A percentile compares a stretch with the other conserved stretches of the same genome.
phyloP scores from a whole-genome alignment of 495 filamentous ascomycete species.

The Neurospora sp. region DNA sequence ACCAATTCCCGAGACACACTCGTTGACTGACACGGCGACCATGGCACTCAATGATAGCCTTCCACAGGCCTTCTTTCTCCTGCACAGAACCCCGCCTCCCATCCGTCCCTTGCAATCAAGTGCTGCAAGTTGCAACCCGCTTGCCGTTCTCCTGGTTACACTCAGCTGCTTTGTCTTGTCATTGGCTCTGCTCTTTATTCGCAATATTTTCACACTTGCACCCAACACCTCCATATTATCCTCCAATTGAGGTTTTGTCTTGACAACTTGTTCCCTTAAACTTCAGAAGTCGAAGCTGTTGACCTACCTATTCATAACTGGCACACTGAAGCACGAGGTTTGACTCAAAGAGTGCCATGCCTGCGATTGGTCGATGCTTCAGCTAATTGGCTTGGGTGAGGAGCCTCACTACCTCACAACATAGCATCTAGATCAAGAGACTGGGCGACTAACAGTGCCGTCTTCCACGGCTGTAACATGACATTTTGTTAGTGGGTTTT shows the following conservation, averaged over 20 bases:
- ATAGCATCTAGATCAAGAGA: background rate
- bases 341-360: background rate
- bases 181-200: background rate
- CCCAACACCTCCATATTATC: background rate
- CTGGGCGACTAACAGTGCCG: background rate
- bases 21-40: background rate
- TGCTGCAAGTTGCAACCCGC: background rate
- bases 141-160: constrained; percentile 1
- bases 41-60: background rate
- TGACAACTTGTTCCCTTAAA: background rate
- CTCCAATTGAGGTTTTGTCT: background rate
- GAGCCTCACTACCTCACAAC: background rate
- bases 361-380: background rate
- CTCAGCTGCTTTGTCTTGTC: background rate
- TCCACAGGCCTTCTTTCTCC: background rate
- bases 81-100: background rate
- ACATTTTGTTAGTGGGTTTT: background rate
- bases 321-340: background rate
- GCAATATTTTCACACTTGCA: background rate
- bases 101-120: background rate
- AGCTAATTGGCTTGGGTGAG: background rate
- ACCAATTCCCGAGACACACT: background rate
- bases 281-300: background rate
- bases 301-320: background rate
- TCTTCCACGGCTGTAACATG: background rate